These are phyloP conservation scores for Daldinia eschscholtzii DNA, from an alignment of 2,329 filamentous ascomycete genomes.

Conservation along the genomic window DNA sequence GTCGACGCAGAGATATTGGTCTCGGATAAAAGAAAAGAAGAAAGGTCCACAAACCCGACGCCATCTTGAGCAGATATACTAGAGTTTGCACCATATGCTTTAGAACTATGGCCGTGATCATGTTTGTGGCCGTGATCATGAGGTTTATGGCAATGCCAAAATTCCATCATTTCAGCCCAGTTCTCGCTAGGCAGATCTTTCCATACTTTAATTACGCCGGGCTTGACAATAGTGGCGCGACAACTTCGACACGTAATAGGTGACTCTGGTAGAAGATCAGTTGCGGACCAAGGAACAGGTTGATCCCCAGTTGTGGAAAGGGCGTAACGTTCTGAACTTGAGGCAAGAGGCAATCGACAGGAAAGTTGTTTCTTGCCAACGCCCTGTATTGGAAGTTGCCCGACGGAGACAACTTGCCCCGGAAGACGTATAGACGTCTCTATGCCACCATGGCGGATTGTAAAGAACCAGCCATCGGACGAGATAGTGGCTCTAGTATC, in stretches of 20 bases:
- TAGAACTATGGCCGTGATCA: conserved; percentile 66
- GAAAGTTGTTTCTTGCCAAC: conserved; percentile 55
- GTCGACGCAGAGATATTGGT: conserved; percentile 69
- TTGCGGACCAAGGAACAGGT: conserved; percentile 68
- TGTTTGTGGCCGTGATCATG: conserved; percentile 65
- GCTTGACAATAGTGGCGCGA: conserved; percentile 54
- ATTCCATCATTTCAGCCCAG: conserved; percentile 99
- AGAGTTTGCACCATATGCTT: conserved; percentile 88
- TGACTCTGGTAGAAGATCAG: conserved; percentile 57
- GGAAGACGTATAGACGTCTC: conserved; percentile 58
- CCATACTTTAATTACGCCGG: conserved; percentile 69
- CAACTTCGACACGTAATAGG: conserved; percentile 61
- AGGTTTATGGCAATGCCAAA: conserved; percentile 99
- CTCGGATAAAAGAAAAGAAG: conserved; percentile 78
- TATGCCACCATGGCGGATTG: conserved; percentile 61
- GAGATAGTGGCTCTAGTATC: conserved; percentile 61
- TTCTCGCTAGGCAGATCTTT: conserved; percentile 96
- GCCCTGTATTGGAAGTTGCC: conserved; percentile 56
- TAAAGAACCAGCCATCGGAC: conserved; percentile 60
- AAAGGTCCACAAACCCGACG: conserved; percentile 83
- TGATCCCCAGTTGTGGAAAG: conserved; percentile 54
- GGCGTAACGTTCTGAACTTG: conserved; percentile 1
- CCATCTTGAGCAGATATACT: conserved; percentile 74
- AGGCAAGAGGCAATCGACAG: conserved; percentile 65
- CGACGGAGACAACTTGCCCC: conserved; percentile 54